These are phyloP conservation scores for Ophiostoma sp. DNA, from an alignment of 2,329 filamentous ascomycete genomes.

Conservation along the genomic window DNA sequence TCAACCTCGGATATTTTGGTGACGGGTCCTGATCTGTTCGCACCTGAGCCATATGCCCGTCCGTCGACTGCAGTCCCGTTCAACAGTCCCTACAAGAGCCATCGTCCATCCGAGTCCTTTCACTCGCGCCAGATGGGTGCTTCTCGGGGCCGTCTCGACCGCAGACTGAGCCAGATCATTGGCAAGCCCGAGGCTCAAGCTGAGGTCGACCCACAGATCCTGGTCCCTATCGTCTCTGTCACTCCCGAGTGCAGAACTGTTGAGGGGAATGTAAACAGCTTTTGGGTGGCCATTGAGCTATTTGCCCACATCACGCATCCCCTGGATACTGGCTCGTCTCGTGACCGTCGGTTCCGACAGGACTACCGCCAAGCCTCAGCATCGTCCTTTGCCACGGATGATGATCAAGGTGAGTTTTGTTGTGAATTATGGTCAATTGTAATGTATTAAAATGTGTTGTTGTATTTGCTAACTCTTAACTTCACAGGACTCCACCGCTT, in stretches of 20 bases:
- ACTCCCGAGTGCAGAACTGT: constrained; percentile 29
- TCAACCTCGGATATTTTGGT: neutral
- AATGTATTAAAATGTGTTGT: neutral
- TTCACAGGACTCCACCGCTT: constrained; percentile 39
- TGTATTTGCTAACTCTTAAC: neutral
- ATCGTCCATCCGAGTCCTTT: neutral
- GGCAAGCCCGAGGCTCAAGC: neutral
- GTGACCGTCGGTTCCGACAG: neutral
- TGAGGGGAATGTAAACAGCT: constrained; percentile 19
- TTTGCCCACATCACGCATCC: constrained; percentile 40
- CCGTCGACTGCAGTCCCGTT: constrained; percentile 22
- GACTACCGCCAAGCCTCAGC: constrained; percentile 17
- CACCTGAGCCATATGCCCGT: constrained; percentile 10
- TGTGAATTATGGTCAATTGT: neutral
- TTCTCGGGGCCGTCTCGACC: neutral
- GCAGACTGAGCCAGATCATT: constrained; percentile 15
- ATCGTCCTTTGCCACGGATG: neutral
- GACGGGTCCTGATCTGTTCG: neutral
- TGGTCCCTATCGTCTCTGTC: constrained; percentile 29
- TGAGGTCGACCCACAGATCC: constrained; percentile 24
- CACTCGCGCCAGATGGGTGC: neutral
- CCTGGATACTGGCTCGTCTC: constrained; percentile 5
- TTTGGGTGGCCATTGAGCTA: constrained; percentile 50
- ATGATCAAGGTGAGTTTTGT: constrained; percentile 19
- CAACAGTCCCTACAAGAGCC: neutral